A percentile compares a stretch with the other conserved stretches of the same genome.
Conservation (phyloP, 2,329 filamentous ascomycete species). For the Oidium heveae region DNA sequence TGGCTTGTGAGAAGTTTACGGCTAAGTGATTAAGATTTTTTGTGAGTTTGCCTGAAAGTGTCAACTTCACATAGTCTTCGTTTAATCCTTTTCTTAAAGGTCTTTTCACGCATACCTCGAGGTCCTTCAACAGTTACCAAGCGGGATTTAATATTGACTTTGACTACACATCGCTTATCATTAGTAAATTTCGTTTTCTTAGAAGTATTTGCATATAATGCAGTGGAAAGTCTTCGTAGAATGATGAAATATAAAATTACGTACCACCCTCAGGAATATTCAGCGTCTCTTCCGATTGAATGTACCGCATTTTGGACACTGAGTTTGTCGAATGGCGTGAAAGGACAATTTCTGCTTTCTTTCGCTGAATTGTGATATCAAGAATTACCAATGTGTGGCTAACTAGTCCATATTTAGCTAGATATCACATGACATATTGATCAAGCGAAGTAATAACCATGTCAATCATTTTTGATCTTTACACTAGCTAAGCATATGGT, state of each 20-base stretch:
- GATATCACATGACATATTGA: not conserved
- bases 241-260: constrained; percentile 17
- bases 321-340: not conserved
- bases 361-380: not conserved
- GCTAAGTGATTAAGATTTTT: constrained; percentile 95
- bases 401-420: not conserved
- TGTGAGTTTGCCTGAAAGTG: constrained; percentile 52
- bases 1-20: constrained; percentile 79
- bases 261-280: constrained; percentile 90
- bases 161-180: constrained; percentile 38
- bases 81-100: constrained; percentile 2
- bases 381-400: not conserved
- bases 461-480: too few species aligned
- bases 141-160: constrained; percentile 91
- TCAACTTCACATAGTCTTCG: not conserved
- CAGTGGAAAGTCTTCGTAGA: not conserved
- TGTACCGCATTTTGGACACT: constrained; percentile 86
- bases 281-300: constrained; percentile 92
- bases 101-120: constrained; percentile 35
- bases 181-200: constrained; percentile 1
- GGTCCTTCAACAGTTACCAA: constrained; percentile 93
- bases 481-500: too few species aligned
- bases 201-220: constrained; percentile 2
- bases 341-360: not conserved
- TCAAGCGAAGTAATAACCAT: too few species aligned